phyloP scores from a whole-genome alignment of 805 yeast genomes.

The Sugiyamaella lignohabitans region DNA sequence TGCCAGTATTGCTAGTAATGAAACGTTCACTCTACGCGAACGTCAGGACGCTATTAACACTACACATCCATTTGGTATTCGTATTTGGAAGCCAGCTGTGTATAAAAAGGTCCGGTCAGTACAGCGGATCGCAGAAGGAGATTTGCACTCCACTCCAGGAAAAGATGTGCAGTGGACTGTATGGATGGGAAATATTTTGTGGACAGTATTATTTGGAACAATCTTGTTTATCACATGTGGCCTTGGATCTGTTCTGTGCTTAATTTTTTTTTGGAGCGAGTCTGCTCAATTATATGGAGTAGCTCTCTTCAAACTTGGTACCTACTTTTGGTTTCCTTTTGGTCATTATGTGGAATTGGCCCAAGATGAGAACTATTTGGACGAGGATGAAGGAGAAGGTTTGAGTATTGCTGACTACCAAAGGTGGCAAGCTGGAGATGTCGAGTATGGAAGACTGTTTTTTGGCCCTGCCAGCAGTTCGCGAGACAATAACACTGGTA shows the following conservation, averaged over 20 bases:
- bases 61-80: slow-evolving; percentile 96
- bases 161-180: slow-evolving; percentile 56
- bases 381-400: slow-evolving; percentile 87
- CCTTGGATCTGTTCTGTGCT: slow-evolving; percentile 39
- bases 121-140: slow-evolving; percentile 83
- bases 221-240: slow-evolving; percentile 49
- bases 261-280: slow-evolving; percentile 39
- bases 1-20: slow-evolving; percentile 42
- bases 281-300: slow-evolving; percentile 58
- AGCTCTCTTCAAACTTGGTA: slow-evolving; percentile 54
- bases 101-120: slow-evolving; percentile 91
- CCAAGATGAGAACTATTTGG: slow-evolving; percentile 71
- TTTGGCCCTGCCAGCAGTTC: slow-evolving; percentile 60
- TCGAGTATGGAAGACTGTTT: slow-evolving; percentile 69
- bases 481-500: slow-evolving; percentile 24
- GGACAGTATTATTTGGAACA: slow-evolving; percentile 72
- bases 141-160: slow-evolving; percentile 70
- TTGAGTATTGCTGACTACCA: slow-evolving; percentile 77
- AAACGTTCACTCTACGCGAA: slow-evolving; percentile 81
- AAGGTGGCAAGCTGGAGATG: slow-evolving; percentile 72
- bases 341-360: slow-evolving; percentile 79
- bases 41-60: slow-evolving; percentile 94
- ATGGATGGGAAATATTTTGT: slow-evolving; percentile 57
- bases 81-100: slow-evolving; percentile 97
- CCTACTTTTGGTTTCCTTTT: slow-evolving; percentile 77